A percentile compares a stretch with the other conserved stretches of the same genome.
Conservation (phyloP, 2,329 filamentous ascomycete genomes). For the Teratosphaeria gauchensis region DNA sequence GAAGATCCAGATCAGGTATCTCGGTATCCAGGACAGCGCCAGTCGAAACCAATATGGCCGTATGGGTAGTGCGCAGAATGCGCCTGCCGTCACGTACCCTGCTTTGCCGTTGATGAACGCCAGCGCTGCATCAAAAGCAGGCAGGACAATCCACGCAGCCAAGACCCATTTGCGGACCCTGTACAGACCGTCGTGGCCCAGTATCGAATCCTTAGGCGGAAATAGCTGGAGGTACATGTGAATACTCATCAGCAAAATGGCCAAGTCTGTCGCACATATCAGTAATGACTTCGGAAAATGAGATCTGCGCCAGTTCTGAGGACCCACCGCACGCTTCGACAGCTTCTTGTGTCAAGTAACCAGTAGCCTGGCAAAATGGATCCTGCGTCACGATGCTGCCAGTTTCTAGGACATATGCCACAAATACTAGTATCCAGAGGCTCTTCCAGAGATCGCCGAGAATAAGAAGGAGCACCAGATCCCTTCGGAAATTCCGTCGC, state of each 20-base stretch:
- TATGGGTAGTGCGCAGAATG: constrained; percentile 61
- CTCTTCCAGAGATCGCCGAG: constrained; percentile 63
- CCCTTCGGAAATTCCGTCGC: constrained; percentile 63
- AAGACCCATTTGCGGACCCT: constrained; percentile 55
- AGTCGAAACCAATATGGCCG: constrained; percentile 60
- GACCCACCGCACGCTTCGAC: constrained; percentile 19
- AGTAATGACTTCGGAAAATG: not conserved
- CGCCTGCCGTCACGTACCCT: constrained; percentile 51
- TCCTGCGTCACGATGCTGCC: constrained; percentile 26
- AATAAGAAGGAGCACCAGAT: constrained; percentile 65
- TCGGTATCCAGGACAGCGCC: constrained; percentile 61
- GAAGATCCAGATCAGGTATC: constrained; percentile 56
- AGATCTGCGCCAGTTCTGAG: not conserved
- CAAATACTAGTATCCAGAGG: constrained; percentile 57
- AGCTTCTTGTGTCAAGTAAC: constrained; percentile 20
- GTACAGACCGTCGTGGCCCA: constrained; percentile 56
- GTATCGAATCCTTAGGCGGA: constrained; percentile 34
- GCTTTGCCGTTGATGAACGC: constrained; percentile 48
- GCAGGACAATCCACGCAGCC: constrained; percentile 46
- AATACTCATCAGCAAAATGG: constrained; percentile 62
- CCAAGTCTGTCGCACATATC: constrained; percentile 43
- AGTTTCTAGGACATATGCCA: constrained; percentile 46
- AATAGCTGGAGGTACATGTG: constrained; percentile 67
- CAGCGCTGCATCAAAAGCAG: constrained; percentile 50
- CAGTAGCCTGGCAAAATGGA: constrained; percentile 19